Base-by-base conservation (phyloP, 805 yeast species). In the Barnettozyma siamensis region DNA sequence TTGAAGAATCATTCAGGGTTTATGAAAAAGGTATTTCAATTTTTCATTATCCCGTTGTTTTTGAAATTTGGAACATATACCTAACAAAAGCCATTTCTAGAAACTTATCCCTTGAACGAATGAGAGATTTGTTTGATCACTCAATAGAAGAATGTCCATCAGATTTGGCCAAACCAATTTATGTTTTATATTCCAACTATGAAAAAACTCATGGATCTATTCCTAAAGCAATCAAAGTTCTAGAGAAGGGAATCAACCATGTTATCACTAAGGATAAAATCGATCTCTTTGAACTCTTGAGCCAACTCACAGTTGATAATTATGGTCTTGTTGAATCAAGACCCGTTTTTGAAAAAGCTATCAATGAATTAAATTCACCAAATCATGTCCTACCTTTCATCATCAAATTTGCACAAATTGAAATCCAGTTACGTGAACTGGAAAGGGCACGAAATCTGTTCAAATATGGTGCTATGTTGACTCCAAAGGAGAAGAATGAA, bases 61-160 rank as follows among this genome's bases (percentile, higher is more conserved):
- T 72, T 51, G 86, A 86, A 49, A 67, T 88, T 15, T 87, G 91
- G 89, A 75, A 72, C 40, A 63, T 73, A 9, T 89, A 88, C 57
- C 56, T 88, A 26, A 60, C 72, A 0, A 77, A 74, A 41, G 71
- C 77, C 0, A 47, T 80, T 26, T 50, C 58, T 26, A 47, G 57
- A 34, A 32, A 45, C 2, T 47, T 73, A 18, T 60, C 67, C 2
- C 42, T 64, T 2, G 88, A 82, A 48, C 62, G 82, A 46, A 61
- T 84, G 6, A 65, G 95, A 29, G 95, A 85, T 43, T 53, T 83
- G 13, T 88, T 85, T 62, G 95, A 87, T 36, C 76, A 78, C 33
- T 73, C 88, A 5, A 50, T 85, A 4, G 66, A 64, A 5, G 65
- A 58, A 1, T 69, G 85, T 47, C 83, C 85, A 0, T 37, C 61